Evolutionary conservation across 78 protist species (phyloP).

Genomic region (Protostelium mycophagum): DNA sequence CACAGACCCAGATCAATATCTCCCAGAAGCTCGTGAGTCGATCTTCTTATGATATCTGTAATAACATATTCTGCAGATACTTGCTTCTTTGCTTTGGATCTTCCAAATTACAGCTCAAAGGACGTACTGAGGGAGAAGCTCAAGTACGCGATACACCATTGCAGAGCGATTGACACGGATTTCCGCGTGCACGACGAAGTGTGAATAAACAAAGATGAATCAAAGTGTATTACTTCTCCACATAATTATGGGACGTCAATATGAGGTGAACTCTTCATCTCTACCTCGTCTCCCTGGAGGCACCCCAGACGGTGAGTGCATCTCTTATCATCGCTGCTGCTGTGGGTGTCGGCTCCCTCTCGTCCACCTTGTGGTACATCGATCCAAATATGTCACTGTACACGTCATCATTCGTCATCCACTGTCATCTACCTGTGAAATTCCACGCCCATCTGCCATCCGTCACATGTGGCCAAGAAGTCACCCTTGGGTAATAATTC

Average conservation of each 20-base stretch:
- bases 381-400: neutral
- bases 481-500: neutral
- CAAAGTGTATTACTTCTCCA: too few relatives aligned
- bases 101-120: conserved; percentile 68
- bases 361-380: neutral
- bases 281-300: too few relatives aligned
- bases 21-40: conserved; percentile 58
- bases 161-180: conserved; percentile 80
- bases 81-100: conserved; percentile 79
- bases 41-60: neutral
- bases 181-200: conserved; percentile 7
- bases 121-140: conserved; percentile 56
- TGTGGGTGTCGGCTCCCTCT: neutral
- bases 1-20: conserved; percentile 25
- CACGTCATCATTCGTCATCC: neutral
- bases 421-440: neutral
- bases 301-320: neutral
- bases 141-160: conserved; percentile 70
- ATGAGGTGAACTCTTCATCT: too few relatives aligned
- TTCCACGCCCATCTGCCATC: neutral
- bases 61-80: conserved; percentile 57
- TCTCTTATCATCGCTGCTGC: neutral
- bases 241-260: too few relatives aligned
- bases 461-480: neutral
- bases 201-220: too few relatives aligned